Evolutionary conservation across 2,329 filamentous ascomycete species (phyloP).

Genomic region (Zymoseptoria crescenta): DNA sequence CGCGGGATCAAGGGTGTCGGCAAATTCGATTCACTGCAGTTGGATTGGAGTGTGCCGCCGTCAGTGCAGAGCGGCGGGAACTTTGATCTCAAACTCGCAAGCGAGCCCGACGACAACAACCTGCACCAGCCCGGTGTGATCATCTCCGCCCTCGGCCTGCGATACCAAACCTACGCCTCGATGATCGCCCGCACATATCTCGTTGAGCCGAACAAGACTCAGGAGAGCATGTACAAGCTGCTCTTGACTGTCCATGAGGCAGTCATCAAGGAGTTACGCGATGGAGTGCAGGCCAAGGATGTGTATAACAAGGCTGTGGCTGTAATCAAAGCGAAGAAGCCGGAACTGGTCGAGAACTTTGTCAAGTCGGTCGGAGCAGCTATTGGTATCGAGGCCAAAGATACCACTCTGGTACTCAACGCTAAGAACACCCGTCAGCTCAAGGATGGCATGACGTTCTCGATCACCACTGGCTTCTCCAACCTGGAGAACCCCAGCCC

Average conservation of each 20-base stretch:
- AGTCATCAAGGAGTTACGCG: slow-evolving; percentile 83
- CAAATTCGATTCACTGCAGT: slow-evolving; percentile 78
- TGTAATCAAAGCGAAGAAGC: slow-evolving; percentile 81
- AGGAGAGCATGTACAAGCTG: slow-evolving; percentile 90
- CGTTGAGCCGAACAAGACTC: slow-evolving; percentile 92
- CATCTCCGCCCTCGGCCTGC: slow-evolving; percentile 79
- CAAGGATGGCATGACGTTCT: slow-evolving; percentile 95
- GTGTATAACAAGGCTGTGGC: slow-evolving; percentile 80
- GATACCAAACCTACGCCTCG: slow-evolving; percentile 94
- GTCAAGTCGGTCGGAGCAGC: slow-evolving; percentile 85
- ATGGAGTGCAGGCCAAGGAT: slow-evolving; percentile 79
- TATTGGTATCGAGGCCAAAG: slow-evolving; percentile 85
- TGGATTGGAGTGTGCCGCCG: slow-evolving; percentile 90
- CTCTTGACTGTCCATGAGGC: slow-evolving; percentile 75
- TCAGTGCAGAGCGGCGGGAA: slow-evolving; percentile 86
- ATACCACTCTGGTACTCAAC: slow-evolving; percentile 74
- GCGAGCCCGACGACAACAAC: slow-evolving; percentile 68
- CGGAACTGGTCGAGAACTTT: slow-evolving; percentile 91
- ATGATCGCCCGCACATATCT: slow-evolving; percentile 89
- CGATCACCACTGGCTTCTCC: slow-evolving; percentile 79
- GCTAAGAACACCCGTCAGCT: slow-evolving; percentile 75
- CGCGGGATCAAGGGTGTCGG: slow-evolving; percentile 73
- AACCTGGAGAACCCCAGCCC: slow-evolving; percentile 81
- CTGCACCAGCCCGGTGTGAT: slow-evolving; percentile 83
- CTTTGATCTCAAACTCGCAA: slow-evolving; percentile 78